Percentiles rank a stretch among this genome's conserved stretches.
These are phyloP conservation scores for Phytopythium ostracodes DNA, from an alignment of 352 stramenopile species.

Conservation along the genomic window DNA sequence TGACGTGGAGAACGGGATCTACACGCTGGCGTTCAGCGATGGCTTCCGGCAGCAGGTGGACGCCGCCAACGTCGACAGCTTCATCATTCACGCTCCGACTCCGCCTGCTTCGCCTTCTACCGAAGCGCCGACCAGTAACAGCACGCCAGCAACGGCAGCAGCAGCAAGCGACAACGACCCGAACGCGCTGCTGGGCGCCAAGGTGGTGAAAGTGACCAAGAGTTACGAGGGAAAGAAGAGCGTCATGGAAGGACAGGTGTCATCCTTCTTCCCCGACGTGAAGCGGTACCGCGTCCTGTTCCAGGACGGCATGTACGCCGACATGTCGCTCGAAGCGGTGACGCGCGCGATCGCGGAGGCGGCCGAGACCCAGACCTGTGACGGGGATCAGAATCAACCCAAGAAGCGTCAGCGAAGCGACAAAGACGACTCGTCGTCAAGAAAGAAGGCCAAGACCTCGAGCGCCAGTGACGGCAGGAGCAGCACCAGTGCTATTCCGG, in stretches of 20 bases:
- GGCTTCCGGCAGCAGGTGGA: conserved; percentile 33
- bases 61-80: conserved; percentile 22
- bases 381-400: neutral
- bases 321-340: conserved; percentile 39
- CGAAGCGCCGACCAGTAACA: neutral
- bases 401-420: conserved; percentile 8
- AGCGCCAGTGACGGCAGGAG: neutral
- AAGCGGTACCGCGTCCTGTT: conserved; percentile 46
- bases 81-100: conserved; percentile 31
- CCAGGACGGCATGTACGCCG: conserved; percentile 31
- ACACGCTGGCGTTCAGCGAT: conserved; percentile 53
- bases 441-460: conserved; percentile 19
- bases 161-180: conserved; percentile 22
- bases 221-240: conserved; percentile 46
- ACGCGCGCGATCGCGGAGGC: conserved; percentile 13
- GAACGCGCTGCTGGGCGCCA: conserved; percentile 33
- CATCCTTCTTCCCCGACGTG: conserved; percentile 38
- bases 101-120: conserved; percentile 5
- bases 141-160: conserved; percentile 1
- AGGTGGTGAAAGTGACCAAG: conserved; percentile 34
- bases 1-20: conserved; percentile 33
- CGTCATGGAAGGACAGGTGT: conserved; percentile 35
- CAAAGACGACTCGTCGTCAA: conserved; percentile 9
- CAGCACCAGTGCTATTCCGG: conserved; percentile 6
- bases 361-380: conserved; percentile 1